These are phyloP conservation scores for Gamarada debralockiae DNA, from an alignment of 495 filamentous ascomycete species.

Conservation along the genomic window DNA sequence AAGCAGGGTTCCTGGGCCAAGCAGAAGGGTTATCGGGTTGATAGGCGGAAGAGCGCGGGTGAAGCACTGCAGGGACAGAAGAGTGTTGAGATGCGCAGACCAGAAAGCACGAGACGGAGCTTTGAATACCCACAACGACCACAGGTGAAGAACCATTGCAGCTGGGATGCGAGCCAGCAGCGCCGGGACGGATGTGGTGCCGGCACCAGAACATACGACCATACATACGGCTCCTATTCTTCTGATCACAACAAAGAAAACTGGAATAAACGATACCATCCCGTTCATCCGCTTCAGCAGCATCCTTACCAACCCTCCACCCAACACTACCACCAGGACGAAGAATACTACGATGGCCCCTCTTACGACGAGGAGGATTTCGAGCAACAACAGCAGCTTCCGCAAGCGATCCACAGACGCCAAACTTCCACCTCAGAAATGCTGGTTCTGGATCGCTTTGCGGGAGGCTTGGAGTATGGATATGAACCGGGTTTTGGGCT, in stretches of 20 bases:
- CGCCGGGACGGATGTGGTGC: background rate
- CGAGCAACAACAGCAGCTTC: too few relatives aligned
- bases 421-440: conserved; percentile 14
- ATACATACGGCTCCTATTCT: background rate
- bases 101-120: too few relatives aligned
- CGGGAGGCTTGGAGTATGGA: conserved; percentile 10
- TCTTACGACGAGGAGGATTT: background rate
- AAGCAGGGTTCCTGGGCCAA: background rate
- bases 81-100: too few relatives aligned
- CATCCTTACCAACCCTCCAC: background rate
- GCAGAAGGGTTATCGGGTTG: too few relatives aligned
- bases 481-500: conserved; percentile 14
- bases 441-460: conserved; percentile 15
- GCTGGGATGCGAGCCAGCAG: background rate
- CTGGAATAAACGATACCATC: background rate
- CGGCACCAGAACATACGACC: background rate
- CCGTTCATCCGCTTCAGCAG: background rate
- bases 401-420: background rate
- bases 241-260: background rate
- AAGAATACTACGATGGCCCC: background rate
- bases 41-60: too few relatives aligned
- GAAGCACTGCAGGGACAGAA: too few relatives aligned
- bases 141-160: background rate
- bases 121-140: background rate
- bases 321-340: background rate